These are phyloP conservation scores for Eucalyptus curtisii DNA, from an alignment of 345 rosid genomes.

Conservation along the genomic window DNA sequence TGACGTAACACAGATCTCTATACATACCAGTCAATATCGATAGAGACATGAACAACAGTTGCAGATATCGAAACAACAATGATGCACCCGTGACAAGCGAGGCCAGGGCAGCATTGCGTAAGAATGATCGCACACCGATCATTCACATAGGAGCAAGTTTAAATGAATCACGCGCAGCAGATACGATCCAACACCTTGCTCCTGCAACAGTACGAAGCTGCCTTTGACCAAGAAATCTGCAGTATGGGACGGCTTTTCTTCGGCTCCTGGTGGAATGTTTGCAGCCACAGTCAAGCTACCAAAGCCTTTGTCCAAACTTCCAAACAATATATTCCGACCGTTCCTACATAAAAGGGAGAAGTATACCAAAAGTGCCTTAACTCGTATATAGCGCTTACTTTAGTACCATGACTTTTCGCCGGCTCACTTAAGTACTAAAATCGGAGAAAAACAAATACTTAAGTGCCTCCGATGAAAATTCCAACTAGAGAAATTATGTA, in stretches of 20 bases:
- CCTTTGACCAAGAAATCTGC: conserved; percentile 45
- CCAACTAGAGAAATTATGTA: no score
- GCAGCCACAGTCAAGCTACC: conserved; percentile 53
- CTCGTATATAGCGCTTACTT: rapidly evolving
- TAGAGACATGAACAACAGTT: background rate
- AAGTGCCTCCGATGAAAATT: no score
- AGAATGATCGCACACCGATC: conserved; percentile 42
- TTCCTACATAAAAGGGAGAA: background rate
- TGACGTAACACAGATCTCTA: background rate
- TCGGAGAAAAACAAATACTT: no score
- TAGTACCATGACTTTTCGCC: no score
- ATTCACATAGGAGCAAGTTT: conserved; percentile 33
- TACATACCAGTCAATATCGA: background rate
- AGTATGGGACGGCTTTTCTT: conserved; percentile 46
- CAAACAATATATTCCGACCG: background rate
- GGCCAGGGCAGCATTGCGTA: conserved; percentile 48
- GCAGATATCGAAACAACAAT: conserved; percentile 26
- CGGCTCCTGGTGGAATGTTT: conserved; percentile 47
- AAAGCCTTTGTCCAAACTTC: conserved; percentile 45
- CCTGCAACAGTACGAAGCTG: conserved; percentile 40
- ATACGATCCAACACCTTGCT: conserved; percentile 16
- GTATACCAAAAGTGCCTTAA: no score
- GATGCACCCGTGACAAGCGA: conserved; percentile 57
- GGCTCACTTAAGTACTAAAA: rapidly evolving
- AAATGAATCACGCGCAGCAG: conserved; percentile 73